Evolutionary conservation across 2,329 filamentous ascomycete species (phyloP).

Genomic region (Aureobasidium sp.): DNA sequence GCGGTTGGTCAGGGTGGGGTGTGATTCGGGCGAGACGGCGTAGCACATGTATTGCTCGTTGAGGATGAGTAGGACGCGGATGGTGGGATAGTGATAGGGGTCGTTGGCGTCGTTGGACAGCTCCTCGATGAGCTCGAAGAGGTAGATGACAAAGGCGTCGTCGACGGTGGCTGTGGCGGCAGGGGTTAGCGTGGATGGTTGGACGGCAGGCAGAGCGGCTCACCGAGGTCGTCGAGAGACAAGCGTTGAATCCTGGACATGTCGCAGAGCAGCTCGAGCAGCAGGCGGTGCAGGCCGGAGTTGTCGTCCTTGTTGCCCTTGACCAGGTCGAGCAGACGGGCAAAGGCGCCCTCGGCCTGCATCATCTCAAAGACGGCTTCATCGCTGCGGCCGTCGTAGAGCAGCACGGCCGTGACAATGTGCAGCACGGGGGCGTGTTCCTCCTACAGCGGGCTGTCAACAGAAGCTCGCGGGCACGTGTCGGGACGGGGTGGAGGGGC

Average conservation of each 20-base stretch:
- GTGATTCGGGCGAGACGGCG: constrained; percentile 30
- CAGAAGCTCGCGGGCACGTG: constrained; percentile 21
- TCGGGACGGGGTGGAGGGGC: background rate
- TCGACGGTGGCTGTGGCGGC: constrained; percentile 43
- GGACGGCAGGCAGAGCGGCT: constrained; percentile 20
- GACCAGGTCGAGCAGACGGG: constrained; percentile 73
- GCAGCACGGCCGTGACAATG: constrained; percentile 70
- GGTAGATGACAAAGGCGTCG: constrained; percentile 72
- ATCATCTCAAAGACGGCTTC: constrained; percentile 77
- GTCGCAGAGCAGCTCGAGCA: constrained; percentile 88
- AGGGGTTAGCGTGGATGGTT: background rate
- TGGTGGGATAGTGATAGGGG: constrained; percentile 92
- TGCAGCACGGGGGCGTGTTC: constrained; percentile 75
- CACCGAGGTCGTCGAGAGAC: constrained; percentile 64
- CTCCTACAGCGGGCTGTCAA: constrained; percentile 82
- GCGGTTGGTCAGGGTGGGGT: constrained; percentile 64
- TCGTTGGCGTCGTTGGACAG: constrained; percentile 80
- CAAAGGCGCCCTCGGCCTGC: constrained; percentile 77
- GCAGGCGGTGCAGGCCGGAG: constrained; percentile 63
- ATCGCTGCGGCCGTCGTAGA: constrained; percentile 75
- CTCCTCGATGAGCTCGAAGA: constrained; percentile 82
- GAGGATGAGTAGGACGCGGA: constrained; percentile 82
- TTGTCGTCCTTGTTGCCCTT: constrained; percentile 54
- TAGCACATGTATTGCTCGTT: constrained; percentile 97
- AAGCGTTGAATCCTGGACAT: constrained; percentile 89